These are phyloP conservation scores for Microdochium nivale DNA, from an alignment of 2,329 filamentous ascomycete genomes.

Conservation along the genomic window DNA sequence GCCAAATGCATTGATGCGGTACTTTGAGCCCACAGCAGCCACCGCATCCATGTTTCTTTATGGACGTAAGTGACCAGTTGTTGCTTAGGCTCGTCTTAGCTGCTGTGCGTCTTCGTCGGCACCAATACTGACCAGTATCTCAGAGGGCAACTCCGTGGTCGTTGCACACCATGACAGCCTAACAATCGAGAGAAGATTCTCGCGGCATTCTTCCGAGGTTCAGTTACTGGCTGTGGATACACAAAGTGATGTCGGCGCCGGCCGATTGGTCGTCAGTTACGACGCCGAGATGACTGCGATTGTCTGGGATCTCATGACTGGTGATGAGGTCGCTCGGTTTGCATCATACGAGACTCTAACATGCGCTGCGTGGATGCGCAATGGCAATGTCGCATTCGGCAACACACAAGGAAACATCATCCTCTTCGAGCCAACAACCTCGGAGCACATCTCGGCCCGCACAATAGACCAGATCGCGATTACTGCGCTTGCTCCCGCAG, in stretches of 20 bases:
- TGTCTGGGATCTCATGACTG: constrained; percentile 92
- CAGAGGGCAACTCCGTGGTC: constrained; percentile 67
- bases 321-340: constrained; percentile 85
- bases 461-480: constrained; percentile 91
- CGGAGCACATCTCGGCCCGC: constrained; percentile 82
- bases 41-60: constrained; percentile 89
- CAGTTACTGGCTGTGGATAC: constrained; percentile 83
- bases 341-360: constrained; percentile 81
- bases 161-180: constrained; percentile 90
- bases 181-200: constrained; percentile 79
- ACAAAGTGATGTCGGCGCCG: constrained; percentile 76
- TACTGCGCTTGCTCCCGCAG: constrained; percentile 81
- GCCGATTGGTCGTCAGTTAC: constrained; percentile 84
- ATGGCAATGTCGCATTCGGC: constrained; percentile 93
- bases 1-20: constrained; percentile 37
- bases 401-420: constrained; percentile 91
- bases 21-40: constrained; percentile 81
- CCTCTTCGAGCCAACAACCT: constrained; percentile 85
- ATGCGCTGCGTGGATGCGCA: constrained; percentile 89
- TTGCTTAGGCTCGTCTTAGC: not conserved
- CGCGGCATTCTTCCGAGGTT: constrained; percentile 75
- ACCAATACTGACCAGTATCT: constrained; percentile 14
- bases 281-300: constrained; percentile 87
- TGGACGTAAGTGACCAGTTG: constrained; percentile 38
- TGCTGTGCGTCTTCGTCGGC: not conserved